phyloP scores from a whole-genome alignment of 257 asterid genomes.

The Agastache rugosa region DNA sequence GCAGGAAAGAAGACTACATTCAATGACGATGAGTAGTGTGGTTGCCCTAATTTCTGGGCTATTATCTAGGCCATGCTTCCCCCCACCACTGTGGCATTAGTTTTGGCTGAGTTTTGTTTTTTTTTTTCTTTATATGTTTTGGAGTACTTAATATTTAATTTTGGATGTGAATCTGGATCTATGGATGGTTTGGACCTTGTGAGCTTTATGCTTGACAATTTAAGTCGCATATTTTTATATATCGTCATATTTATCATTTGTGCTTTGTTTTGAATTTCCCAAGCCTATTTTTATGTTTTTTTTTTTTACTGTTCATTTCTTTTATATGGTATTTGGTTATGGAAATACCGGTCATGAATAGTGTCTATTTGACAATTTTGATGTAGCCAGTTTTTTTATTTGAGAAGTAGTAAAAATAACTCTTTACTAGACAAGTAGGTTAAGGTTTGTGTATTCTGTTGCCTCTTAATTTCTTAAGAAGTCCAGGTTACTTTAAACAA shows the following conservation, averaged over 20 bases:
- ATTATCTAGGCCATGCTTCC: neutral
- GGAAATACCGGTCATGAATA: too few relatives aligned
- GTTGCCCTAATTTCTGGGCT: neutral
- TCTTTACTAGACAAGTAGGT: too few relatives aligned
- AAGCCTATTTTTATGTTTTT: too few relatives aligned
- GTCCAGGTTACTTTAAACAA: too few relatives aligned
- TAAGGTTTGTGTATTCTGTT: too few relatives aligned
- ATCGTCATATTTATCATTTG: neutral
- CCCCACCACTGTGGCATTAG: neutral
- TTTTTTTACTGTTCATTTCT: too few relatives aligned
- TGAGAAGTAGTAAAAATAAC: too few relatives aligned
- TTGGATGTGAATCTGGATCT: neutral
- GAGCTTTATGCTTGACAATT: neutral
- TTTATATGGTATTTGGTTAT: too few relatives aligned
- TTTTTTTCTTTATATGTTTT: neutral
- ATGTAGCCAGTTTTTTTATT: too few relatives aligned
- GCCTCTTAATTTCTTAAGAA: too few relatives aligned
- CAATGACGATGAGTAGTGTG: slow-evolving; percentile 17
- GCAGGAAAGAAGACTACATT: slow-evolving; percentile 38
- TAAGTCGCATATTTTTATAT: neutral
- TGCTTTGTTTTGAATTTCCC: neutral
- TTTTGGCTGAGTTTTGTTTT: slow-evolving; percentile 5
- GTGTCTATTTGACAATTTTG: too few relatives aligned
- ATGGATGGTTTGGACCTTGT: neutral
- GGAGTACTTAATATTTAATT: neutral